phyloP scores from a whole-genome alignment of 495 filamentous ascomycete species.

The Achaetomiella virescens region DNA sequence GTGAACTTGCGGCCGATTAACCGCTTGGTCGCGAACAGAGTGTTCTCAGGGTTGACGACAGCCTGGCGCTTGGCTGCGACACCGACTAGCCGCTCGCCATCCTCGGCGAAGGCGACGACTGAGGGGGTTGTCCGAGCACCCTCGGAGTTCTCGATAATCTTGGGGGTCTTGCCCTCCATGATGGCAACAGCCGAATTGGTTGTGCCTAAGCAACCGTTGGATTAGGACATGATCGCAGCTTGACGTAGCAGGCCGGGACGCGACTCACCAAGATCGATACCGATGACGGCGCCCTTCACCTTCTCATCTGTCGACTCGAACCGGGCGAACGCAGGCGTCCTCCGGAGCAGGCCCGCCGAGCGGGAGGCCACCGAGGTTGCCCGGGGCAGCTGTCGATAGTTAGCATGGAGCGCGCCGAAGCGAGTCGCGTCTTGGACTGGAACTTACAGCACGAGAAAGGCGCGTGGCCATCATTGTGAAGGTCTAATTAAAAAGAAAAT shows the following conservation, averaged over 20 bases:
- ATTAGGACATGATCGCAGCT: slow-evolving; percentile 22
- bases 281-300: slow-evolving; percentile 92
- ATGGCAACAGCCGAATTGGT: slow-evolving; percentile 97
- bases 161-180: slow-evolving; percentile 93
- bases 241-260: slow-evolving; percentile 29
- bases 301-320: slow-evolving; percentile 81
- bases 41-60: slow-evolving; percentile 99
- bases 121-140: slow-evolving; percentile 95
- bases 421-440: slow-evolving; percentile 6
- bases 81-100: slow-evolving; percentile 96
- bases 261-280: slow-evolving; percentile 94
- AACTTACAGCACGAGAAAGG: slow-evolving; percentile 61
- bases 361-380: slow-evolving; percentile 42
- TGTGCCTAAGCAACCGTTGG: slow-evolving; percentile 53
- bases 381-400: slow-evolving; percentile 46
- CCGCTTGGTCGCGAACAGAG: slow-evolving; percentile 98
- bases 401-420: slow-evolving; percentile 4
- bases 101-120: slow-evolving; percentile 92
- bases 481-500: slow-evolving; percentile 31
- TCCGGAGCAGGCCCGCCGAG: slow-evolving; percentile 52
- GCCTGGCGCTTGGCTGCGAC: slow-evolving; percentile 98
- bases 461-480: slow-evolving; percentile 59
- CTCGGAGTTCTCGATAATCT: slow-evolving; percentile 89
- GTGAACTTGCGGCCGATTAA: slow-evolving; percentile 98
- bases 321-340: slow-evolving; percentile 47